Conservation (phyloP, 2,329 filamentous ascomycete species). For the Neonectria coccinea region DNA sequence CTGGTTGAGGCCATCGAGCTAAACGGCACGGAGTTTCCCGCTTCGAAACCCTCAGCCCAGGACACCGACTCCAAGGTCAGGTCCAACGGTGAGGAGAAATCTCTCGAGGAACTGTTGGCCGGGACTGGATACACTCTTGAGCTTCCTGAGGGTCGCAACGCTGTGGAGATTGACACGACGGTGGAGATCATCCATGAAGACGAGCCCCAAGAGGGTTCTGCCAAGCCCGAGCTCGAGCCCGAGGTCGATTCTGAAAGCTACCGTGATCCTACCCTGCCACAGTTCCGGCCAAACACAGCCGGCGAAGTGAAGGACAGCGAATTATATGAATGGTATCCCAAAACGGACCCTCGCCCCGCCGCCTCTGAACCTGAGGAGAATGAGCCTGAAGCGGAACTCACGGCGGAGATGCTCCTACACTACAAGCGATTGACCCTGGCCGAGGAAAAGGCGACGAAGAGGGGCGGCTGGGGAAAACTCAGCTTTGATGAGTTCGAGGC, state of each 20-base stretch:
- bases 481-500: conserved; percentile 83
- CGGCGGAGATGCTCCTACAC: conserved; percentile 52
- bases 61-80: conserved; percentile 28
- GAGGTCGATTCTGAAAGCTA: conserved; percentile 43
- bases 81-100: conserved; percentile 43
- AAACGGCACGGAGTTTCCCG: conserved; percentile 47
- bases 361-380: conserved; percentile 25
- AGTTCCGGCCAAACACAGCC: conserved; percentile 71
- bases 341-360: conserved; percentile 27
- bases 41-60: conserved; percentile 23
- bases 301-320: conserved; percentile 35
- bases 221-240: conserved; percentile 37
- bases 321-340: conserved; percentile 38
- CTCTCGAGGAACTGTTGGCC: conserved; percentile 54
- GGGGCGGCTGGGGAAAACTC: conserved; percentile 85
- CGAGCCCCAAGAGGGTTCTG: conserved; percentile 28
- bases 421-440: conserved; percentile 71
- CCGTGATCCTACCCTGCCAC: conserved; percentile 74
- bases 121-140: conserved; percentile 60
- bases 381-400: conserved; percentile 39
- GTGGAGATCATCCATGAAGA: conserved; percentile 43
- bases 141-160: conserved; percentile 46
- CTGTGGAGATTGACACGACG: conserved; percentile 48
- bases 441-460: conserved; percentile 74
- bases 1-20: conserved; percentile 58